Conservation (phyloP, 331 rosid species). For the Erythrophleum ivorense region DNA sequence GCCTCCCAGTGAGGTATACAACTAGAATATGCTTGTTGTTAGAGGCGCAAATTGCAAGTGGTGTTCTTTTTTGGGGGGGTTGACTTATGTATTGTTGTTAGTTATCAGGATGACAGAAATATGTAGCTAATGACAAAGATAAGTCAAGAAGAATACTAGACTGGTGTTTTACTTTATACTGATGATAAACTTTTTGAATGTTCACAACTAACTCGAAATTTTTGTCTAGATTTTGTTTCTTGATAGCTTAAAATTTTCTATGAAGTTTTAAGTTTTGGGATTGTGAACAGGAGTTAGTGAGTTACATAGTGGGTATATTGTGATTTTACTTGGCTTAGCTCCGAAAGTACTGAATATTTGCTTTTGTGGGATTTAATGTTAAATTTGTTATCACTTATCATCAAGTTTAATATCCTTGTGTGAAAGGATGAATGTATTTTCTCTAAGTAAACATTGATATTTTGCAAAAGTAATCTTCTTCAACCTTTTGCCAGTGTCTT, state of each 20-base stretch:
- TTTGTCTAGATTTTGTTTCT: conserved; percentile 28
- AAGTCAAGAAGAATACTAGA: conserved; percentile 23
- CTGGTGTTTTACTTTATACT: conserved; percentile 4
- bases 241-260: conserved; percentile 26
- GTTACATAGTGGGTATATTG: conserved; percentile 13
- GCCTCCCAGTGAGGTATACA: conserved; percentile 71
- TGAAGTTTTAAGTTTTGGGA: neutral
- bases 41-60: conserved; percentile 18
- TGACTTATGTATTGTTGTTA: conserved; percentile 25
- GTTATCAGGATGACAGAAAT: conserved; percentile 24
- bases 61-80: neutral
- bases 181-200: conserved; percentile 25
- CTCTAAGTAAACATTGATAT: neutral
- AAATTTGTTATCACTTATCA: conserved; percentile 19
- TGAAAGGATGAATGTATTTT: conserved; percentile 26
- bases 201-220: conserved; percentile 10
- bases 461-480: conserved; percentile 32
- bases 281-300: conserved; percentile 15
- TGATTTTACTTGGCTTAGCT: conserved; percentile 21
- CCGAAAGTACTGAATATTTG: conserved; percentile 6
- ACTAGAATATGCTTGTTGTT: conserved; percentile 36
- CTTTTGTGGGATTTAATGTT: conserved; percentile 25
- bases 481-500: conserved; percentile 66
- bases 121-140: conserved; percentile 26
- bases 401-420: conserved; percentile 27